These are phyloP conservation scores for Trichoderma reesei DNA, from an alignment of 495 filamentous ascomycete genomes.

Conservation along the genomic window DNA sequence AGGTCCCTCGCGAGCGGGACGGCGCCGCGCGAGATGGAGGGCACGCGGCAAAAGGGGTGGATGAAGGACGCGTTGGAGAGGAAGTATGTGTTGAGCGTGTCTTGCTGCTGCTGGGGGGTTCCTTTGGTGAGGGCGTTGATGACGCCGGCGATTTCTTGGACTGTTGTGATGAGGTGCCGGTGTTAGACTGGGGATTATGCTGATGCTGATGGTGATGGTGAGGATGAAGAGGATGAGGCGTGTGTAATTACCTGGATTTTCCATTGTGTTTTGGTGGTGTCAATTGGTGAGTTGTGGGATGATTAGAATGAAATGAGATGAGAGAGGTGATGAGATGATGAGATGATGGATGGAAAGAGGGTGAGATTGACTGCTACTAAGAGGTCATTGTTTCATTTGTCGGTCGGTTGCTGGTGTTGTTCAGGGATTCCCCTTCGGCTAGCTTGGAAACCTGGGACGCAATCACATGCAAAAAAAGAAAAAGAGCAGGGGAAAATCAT, in stretches of 20 bases:
- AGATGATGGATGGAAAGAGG: too few relatives aligned
- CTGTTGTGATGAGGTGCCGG: too few relatives aligned
- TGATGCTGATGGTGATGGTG: neutral
- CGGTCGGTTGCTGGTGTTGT: neutral
- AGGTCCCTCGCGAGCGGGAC: conserved; percentile 37
- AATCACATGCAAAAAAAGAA: conserved; percentile 1
- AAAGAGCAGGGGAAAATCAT: neutral
- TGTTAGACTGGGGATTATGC: neutral
- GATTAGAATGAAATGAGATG: neutral
- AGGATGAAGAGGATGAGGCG: neutral
- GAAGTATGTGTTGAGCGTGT: conserved; percentile 60
- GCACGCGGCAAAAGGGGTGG: conserved; percentile 73
- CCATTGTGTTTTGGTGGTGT: conserved; percentile 11
- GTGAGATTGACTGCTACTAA: too few relatives aligned
- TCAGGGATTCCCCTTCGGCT: neutral
- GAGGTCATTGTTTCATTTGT: too few relatives aligned
- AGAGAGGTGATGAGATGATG: too few relatives aligned
- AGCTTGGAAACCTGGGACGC: neutral
- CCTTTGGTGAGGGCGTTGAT: conserved; percentile 59
- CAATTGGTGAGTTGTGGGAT: too few relatives aligned
- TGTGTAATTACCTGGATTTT: conserved; percentile 16
- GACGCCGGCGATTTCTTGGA: conserved; percentile 43
- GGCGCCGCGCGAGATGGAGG: conserved; percentile 36
- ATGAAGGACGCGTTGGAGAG: conserved; percentile 57
- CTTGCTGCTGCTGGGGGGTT: conserved; percentile 49